These are phyloP conservation scores for Mycena maculata DNA, from an alignment of 768 basidiomycete genomes.

Conservation along the genomic window DNA sequence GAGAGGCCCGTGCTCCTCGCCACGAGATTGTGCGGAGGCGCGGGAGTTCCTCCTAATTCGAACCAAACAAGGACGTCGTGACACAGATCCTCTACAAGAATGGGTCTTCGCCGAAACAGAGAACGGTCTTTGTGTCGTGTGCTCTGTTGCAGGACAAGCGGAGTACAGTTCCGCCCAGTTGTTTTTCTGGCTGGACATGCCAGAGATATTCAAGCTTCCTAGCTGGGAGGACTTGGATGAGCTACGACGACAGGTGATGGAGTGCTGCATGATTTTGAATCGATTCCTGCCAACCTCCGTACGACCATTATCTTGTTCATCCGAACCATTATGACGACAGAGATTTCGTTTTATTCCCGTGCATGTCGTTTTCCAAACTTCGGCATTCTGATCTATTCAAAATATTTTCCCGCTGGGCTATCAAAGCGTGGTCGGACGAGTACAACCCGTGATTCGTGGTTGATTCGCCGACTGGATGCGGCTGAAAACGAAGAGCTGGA, in stretches of 20 bases:
- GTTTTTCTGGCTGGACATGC: neutral
- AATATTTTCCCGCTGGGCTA: too few species aligned
- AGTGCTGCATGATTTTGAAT: neutral
- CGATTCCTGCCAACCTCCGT: too few species aligned
- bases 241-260: neutral
- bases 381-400: too few species aligned
- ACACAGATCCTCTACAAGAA: neutral
- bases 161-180: neutral
- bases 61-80: neutral
- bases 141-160: neutral
- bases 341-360: too few species aligned
- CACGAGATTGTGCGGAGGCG: neutral
- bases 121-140: neutral
- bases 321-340: too few species aligned
- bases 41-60: neutral
- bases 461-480: too few species aligned
- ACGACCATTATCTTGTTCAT: too few species aligned
- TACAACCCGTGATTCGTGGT: too few species aligned
- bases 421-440: too few species aligned
- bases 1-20: neutral
- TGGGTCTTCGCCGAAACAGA: neutral
- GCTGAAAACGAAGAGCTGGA: too few species aligned
- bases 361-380: too few species aligned
- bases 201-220: neutral
- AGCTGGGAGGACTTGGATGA: neutral